Conservation (phyloP, 129 eudicot species). For the Erigeron canadensis region DNA sequence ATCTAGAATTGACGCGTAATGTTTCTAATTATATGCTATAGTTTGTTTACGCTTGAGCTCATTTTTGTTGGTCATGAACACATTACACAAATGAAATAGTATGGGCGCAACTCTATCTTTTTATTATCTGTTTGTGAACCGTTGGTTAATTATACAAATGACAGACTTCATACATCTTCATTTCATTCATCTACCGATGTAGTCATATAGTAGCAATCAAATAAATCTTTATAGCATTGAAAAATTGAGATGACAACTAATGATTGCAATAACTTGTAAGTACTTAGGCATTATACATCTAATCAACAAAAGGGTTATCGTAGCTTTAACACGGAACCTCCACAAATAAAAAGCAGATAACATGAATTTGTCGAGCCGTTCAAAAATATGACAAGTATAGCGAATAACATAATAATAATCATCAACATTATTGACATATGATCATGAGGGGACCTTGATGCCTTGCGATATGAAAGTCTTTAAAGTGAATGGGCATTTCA, state of each 20-base stretch:
- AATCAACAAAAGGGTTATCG: not conserved
- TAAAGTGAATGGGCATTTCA: slow-evolving; percentile 37
- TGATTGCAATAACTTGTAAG: not conserved
- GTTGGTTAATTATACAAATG: too few relatives aligned
- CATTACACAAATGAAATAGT: too few relatives aligned
- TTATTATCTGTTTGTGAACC: too few relatives aligned
- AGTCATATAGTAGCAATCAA: not conserved
- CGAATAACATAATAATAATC: slow-evolving; percentile 16
- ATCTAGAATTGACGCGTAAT: not conserved
- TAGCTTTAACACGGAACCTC: not conserved
- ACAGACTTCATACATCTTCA: too few relatives aligned
- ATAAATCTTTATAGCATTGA: slow-evolving; percentile 2
- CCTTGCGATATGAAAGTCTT: slow-evolving; percentile 2
- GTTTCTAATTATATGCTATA: too few relatives aligned
- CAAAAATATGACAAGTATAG: not conserved
- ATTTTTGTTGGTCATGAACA: too few relatives aligned
- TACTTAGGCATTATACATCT: not conserved
- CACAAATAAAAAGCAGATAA: not conserved
- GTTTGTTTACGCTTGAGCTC: too few relatives aligned
- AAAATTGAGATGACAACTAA: not conserved
- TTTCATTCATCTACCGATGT: too few relatives aligned
- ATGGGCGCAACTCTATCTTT: too few relatives aligned
- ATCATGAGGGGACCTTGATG: slow-evolving; percentile 24
- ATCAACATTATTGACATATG: slow-evolving; percentile 21
- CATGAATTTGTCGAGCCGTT: not conserved